Conservation (phyloP, 139 green algal species). For the Deuterostichococcus epilithicus region DNA sequence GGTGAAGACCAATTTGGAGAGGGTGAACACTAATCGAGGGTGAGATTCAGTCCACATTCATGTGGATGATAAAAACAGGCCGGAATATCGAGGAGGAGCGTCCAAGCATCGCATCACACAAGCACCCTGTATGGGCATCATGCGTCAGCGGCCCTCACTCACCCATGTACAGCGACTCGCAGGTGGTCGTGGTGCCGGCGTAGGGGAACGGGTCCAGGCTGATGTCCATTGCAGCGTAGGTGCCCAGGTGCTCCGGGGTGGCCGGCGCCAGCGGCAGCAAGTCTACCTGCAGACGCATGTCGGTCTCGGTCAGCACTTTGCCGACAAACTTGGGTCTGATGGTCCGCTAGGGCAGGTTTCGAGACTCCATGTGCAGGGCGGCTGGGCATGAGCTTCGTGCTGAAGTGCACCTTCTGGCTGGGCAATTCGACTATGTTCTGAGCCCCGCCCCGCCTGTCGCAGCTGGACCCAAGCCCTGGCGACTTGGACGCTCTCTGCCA, state of each 20-base stretch:
- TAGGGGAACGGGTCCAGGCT: constrained; percentile 95
- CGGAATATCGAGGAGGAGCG: neutral
- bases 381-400: neutral
- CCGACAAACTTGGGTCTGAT: too few species aligned
- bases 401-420: too few species aligned
- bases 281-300: constrained; percentile 57
- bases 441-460: too few species aligned
- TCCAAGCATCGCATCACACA: neutral
- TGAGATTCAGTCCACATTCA: too few species aligned
- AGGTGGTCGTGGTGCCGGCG: constrained; percentile 96
- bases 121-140: too few species aligned
- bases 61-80: neutral
- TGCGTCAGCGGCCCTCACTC: too few species aligned
- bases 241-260: constrained; percentile 78
- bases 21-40: too few species aligned
- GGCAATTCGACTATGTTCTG: too few species aligned
- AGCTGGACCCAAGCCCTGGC: neutral
- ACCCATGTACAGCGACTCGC: constrained; percentile 91
- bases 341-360: too few species aligned
- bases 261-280: constrained; percentile 74
- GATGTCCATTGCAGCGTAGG: constrained; percentile 84
- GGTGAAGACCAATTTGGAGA: too few species aligned
- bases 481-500: neutral
- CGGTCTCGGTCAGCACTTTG: too few species aligned
- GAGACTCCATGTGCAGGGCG: too few species aligned